Percentiles rank a stretch among this genome's conserved stretches.
phyloP scores from a whole-genome alignment of 2,329 filamentous ascomycete species.

The Trichoderma guizhouense region DNA sequence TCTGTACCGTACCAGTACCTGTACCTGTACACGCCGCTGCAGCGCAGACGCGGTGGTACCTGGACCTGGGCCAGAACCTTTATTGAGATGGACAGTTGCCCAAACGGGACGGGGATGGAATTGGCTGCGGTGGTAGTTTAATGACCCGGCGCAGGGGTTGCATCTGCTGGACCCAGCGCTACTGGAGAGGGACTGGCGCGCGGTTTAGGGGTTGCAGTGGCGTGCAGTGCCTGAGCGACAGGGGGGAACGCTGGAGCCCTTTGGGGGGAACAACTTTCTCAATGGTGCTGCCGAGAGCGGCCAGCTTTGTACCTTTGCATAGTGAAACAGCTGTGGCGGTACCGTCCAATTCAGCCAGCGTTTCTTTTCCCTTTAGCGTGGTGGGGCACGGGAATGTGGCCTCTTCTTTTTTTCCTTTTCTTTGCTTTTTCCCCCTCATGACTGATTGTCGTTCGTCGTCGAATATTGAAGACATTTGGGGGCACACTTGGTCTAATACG shows the following conservation, averaged over 20 bases:
- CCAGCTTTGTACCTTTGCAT: constrained; percentile 1
- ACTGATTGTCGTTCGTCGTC: not conserved
- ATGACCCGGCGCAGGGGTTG: constrained; percentile 27
- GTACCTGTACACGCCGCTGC: not conserved
- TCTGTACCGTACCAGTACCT: not conserved
- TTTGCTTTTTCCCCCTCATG: not conserved
- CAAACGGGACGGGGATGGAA: constrained; percentile 32
- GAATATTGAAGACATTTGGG: not conserved
- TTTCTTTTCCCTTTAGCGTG: constrained; percentile 3
- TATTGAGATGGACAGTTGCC: constrained; percentile 26
- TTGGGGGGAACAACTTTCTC: not conserved
- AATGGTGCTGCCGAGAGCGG: not conserved
- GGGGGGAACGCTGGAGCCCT: not conserved
- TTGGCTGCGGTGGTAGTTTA: constrained; percentile 36
- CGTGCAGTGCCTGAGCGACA: not conserved
- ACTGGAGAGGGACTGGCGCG: constrained; percentile 7
- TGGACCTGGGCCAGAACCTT: constrained; percentile 2
- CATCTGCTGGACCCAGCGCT: not conserved
- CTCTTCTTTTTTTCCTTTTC: not conserved
- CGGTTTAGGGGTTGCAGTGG: constrained; percentile 16
- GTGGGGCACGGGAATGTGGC: constrained; percentile 10
- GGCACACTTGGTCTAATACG: not conserved
- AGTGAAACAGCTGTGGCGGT: constrained; percentile 9
- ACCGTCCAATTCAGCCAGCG: constrained; percentile 1
- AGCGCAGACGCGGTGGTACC: not conserved